Evolutionary conservation across 148 eudicot genomes (phyloP).

Genomic region (Fagopyrum esculentum): DNA sequence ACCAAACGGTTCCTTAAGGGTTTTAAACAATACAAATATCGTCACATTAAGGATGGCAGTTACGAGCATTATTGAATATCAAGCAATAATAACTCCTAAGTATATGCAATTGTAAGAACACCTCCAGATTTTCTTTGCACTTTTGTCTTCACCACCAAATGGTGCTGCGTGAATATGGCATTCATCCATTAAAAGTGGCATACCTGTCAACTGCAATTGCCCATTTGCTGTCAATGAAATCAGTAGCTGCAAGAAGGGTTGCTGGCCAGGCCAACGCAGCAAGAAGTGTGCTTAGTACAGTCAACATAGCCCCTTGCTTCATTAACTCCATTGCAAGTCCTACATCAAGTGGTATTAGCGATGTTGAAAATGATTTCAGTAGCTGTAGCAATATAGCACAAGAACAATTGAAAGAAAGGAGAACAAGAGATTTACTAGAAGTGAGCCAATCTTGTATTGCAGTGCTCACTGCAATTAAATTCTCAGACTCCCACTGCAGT

Average conservation of each 20-base stretch:
- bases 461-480: conserved; percentile 93
- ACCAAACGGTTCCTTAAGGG: not conserved
- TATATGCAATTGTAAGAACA: not conserved
- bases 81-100: not conserved
- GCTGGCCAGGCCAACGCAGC: conserved; percentile 98
- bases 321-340: conserved; percentile 74
- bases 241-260: conserved; percentile 65
- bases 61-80: not conserved
- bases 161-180: not conserved
- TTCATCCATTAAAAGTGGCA: not conserved
- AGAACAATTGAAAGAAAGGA: conserved; percentile 5
- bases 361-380: not conserved
- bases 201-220: conserved; percentile 90
- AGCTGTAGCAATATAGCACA: not conserved
- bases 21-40: too few relatives aligned
- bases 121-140: not conserved
- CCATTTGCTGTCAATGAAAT: conserved; percentile 97
- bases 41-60: not conserved
- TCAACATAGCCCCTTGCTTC: conserved; percentile 98
- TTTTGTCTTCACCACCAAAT: not conserved
- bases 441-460: conserved; percentile 99
- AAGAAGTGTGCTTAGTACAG: conserved; percentile 71
- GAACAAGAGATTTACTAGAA: conserved; percentile 51
- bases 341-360: conserved; percentile 31
- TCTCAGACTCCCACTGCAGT: conserved; percentile 93